Evolutionary conservation across 805 yeast genomes (phyloP).

Genomic region (Candida arabinofermentans): DNA sequence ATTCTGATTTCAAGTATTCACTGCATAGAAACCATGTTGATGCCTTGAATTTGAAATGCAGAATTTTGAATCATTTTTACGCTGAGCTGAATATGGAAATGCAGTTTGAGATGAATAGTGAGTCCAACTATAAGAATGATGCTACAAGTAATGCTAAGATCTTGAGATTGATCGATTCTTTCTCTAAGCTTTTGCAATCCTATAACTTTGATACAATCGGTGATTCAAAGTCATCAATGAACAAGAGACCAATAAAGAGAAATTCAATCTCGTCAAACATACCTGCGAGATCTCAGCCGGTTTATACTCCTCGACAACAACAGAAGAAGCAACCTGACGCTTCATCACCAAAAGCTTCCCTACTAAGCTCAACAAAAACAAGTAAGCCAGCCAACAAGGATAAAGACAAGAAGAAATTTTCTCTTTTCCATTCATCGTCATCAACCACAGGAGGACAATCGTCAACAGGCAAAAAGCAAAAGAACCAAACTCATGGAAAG

Average conservation of each 20-base stretch:
- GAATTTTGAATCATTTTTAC: slow-evolving; percentile 4
- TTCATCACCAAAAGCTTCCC: neutral
- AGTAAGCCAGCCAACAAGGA: neutral
- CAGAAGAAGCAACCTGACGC: neutral
- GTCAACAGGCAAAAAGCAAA: no score
- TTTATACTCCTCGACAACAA: neutral
- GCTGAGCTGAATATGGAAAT: neutral
- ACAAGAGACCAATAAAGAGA: neutral
- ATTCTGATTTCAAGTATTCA: slow-evolving; percentile 4
- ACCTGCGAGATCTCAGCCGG: no score
- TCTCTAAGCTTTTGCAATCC: slow-evolving; percentile 3
- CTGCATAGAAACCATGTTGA: neutral
- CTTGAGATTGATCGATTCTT: slow-evolving; percentile 3
- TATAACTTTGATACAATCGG: neutral
- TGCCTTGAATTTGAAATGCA: neutral
- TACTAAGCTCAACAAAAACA: neutral
- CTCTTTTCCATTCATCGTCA: slow-evolving; percentile 1
- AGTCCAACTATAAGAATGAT: neutral
- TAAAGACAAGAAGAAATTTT: slow-evolving; percentile 3
- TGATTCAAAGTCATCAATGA: neutral
- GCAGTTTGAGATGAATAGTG: neutral
- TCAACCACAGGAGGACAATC: no score
- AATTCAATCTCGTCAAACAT: neutral
- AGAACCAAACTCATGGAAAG: neutral
- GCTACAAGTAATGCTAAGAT: slow-evolving; percentile 1